A percentile compares a stretch with the other conserved stretches of the same genome.
These are phyloP conservation scores for Chaetomium cochliodes DNA, from an alignment of 495 filamentous ascomycete genomes.

Conservation along the genomic window DNA sequence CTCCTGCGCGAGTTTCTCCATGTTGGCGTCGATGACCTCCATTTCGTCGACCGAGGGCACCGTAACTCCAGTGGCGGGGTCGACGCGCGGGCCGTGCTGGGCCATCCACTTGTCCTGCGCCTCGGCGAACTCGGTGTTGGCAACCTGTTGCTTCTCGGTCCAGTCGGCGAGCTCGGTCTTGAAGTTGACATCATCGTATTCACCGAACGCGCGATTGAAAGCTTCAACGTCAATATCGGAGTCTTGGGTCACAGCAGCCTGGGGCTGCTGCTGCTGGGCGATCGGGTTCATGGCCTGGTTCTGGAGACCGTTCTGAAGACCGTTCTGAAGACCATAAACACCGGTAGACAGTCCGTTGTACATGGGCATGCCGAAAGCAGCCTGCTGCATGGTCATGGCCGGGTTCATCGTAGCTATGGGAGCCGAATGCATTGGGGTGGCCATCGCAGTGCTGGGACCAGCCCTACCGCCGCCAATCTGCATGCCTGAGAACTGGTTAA, in stretches of 20 bases:
- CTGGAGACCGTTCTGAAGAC: too few species aligned
- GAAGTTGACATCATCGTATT: slow-evolving; percentile 28
- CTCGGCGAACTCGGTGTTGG: slow-evolving; percentile 23
- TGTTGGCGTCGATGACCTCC: slow-evolving; percentile 20
- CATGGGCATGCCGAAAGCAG: slow-evolving; percentile 17
- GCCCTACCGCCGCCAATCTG: slow-evolving; percentile 21
- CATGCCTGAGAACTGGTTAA: slow-evolving; percentile 33
- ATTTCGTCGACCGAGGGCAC: slow-evolving; percentile 25
- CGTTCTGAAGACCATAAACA: slow-evolving; percentile 8
- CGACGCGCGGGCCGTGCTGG: slow-evolving; percentile 31
- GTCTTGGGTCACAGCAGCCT: slow-evolving; percentile 1
- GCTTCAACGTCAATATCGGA: slow-evolving; percentile 30
- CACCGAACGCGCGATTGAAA: slow-evolving; percentile 34
- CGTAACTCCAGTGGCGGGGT: slow-evolving; percentile 5
- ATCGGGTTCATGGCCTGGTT: slow-evolving; percentile 2
- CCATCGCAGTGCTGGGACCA: slow-evolving; percentile 15
- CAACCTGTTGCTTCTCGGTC: slow-evolving; percentile 19
- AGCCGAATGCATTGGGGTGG: slow-evolving; percentile 1
- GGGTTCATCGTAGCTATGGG: slow-evolving; percentile 16
- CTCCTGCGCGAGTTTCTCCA: slow-evolving; percentile 27
- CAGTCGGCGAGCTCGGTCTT: slow-evolving; percentile 28
- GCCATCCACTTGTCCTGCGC: slow-evolving; percentile 37
- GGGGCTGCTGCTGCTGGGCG: slow-evolving; percentile 8
- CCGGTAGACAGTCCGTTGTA: background rate
- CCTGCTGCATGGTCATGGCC: slow-evolving; percentile 15